Evolutionary conservation across 2,329 filamentous ascomycete genomes (phyloP).

Genomic region (Ciborinia camelliae): DNA sequence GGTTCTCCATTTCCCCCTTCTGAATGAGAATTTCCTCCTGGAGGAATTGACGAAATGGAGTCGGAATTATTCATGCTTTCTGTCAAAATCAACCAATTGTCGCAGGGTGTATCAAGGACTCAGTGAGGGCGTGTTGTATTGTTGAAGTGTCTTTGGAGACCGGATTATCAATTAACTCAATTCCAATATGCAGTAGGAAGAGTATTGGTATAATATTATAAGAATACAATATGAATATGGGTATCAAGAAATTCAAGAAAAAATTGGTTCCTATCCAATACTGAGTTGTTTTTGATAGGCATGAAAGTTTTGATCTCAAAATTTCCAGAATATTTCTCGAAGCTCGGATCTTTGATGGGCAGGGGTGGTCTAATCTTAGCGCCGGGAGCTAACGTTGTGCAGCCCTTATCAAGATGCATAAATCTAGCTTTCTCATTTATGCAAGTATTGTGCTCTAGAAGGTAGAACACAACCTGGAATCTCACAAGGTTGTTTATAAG

Average conservation of each 20-base stretch:
- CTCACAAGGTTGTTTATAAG: no score
- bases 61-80: constrained; percentile 11
- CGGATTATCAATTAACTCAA: background rate
- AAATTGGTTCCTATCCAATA: background rate
- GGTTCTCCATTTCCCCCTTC: background rate
- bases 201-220: background rate
- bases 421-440: background rate
- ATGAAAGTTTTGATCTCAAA: constrained; percentile 12
- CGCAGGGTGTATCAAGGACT: background rate
- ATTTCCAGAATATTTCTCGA: constrained; percentile 14
- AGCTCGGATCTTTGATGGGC: background rate
- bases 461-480: no score
- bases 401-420: background rate
- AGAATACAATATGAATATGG: background rate
- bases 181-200: background rate
- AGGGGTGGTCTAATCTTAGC: constrained; percentile 8
- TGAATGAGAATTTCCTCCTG: background rate
- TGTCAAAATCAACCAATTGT: background rate
- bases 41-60: background rate
- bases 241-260: background rate
- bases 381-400: background rate
- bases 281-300: background rate
- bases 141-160: background rate
- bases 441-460: constrained; percentile 5
- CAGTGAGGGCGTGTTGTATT: background rate